A percentile compares a stretch with the other conserved stretches of the same genome.
Evolutionary conservation across 108 stramenopile species (phyloP).

Genomic region (Cyclostephanos invisitatus): DNA sequence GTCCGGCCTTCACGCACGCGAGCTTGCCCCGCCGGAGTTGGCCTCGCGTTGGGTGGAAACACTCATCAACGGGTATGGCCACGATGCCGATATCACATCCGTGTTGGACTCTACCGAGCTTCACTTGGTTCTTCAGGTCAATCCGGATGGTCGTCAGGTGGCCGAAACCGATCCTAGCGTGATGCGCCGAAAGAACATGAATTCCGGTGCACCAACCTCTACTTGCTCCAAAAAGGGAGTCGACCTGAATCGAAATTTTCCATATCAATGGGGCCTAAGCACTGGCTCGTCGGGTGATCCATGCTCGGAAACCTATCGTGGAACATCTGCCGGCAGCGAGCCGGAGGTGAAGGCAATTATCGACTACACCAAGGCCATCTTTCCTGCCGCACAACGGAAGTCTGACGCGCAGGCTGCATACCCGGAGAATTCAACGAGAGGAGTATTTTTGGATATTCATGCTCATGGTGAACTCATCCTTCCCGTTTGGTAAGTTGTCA

Average conservation of each 20-base stretch:
- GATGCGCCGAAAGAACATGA: slow-evolving; percentile 53
- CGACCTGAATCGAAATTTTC: slow-evolving; percentile 67
- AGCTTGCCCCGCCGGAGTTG: slow-evolving; percentile 45
- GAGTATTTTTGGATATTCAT: slow-evolving; percentile 46
- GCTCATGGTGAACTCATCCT: neutral
- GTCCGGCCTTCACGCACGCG: slow-evolving; percentile 41
- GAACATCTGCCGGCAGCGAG: slow-evolving; percentile 43
- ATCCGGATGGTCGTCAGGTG: slow-evolving; percentile 44
- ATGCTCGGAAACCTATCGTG: slow-evolving; percentile 44
- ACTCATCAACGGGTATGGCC: slow-evolving; percentile 24
- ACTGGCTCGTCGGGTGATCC: slow-evolving; percentile 40
- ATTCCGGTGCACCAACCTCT: slow-evolving; percentile 13
- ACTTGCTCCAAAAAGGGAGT: slow-evolving; percentile 50
- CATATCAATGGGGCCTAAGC: slow-evolving; percentile 51
- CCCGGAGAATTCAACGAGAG: slow-evolving; percentile 19
- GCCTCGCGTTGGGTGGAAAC: slow-evolving; percentile 19
- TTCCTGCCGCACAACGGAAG: slow-evolving; percentile 51
- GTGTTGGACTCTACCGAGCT: slow-evolving; percentile 44
- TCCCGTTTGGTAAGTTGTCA: neutral
- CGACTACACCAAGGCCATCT: slow-evolving; percentile 41
- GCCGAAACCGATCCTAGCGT: slow-evolving; percentile 37
- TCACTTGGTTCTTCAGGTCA: slow-evolving; percentile 38
- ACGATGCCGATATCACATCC: slow-evolving; percentile 46
- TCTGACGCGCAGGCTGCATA: slow-evolving; percentile 20
- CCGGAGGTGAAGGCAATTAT: slow-evolving; percentile 54